These are phyloP conservation scores for Talaromyces sp. DNA, from an alignment of 2,329 filamentous ascomycete species.

Conservation along the genomic window DNA sequence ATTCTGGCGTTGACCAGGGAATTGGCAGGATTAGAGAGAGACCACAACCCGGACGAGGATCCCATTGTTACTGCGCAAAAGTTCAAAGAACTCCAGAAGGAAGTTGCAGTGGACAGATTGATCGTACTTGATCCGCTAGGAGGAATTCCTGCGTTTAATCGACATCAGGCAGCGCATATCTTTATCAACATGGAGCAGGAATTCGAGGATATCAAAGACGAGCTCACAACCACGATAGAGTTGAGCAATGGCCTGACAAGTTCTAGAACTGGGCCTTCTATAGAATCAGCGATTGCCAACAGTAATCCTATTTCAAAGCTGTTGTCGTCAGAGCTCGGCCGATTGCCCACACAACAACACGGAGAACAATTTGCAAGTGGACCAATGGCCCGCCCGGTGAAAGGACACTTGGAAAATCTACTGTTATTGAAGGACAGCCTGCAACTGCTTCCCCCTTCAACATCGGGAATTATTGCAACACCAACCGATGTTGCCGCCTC, in stretches of 20 bases:
- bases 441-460: conserved; percentile 71
- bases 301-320: conserved; percentile 46
- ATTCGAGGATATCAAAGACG: conserved; percentile 62
- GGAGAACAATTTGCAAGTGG: conserved; percentile 8
- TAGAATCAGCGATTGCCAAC: conserved; percentile 15
- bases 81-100: conserved; percentile 40
- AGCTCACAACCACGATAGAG: conserved; percentile 46
- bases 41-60: conserved; percentile 40
- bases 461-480: conserved; percentile 85
- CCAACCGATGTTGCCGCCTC: conserved; percentile 73
- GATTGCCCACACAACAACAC: conserved; percentile 18
- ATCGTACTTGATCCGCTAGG: conserved; percentile 85
- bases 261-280: conserved; percentile 14
- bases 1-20: conserved; percentile 73
- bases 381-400: conserved; percentile 22
- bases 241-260: conserved; percentile 8
- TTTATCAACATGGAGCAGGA: conserved; percentile 96
- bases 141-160: conserved; percentile 67
- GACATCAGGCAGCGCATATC: conserved; percentile 62
- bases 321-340: conserved; percentile 25
- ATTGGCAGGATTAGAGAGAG: conserved; percentile 62
- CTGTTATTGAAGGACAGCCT: conserved; percentile 66
- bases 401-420: conserved; percentile 65
- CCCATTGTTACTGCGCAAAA: conserved; percentile 35
- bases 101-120: conserved; percentile 71